phyloP scores from a whole-genome alignment of 768 basidiomycete genomes.

The Botryobasidium botryosum region DNA sequence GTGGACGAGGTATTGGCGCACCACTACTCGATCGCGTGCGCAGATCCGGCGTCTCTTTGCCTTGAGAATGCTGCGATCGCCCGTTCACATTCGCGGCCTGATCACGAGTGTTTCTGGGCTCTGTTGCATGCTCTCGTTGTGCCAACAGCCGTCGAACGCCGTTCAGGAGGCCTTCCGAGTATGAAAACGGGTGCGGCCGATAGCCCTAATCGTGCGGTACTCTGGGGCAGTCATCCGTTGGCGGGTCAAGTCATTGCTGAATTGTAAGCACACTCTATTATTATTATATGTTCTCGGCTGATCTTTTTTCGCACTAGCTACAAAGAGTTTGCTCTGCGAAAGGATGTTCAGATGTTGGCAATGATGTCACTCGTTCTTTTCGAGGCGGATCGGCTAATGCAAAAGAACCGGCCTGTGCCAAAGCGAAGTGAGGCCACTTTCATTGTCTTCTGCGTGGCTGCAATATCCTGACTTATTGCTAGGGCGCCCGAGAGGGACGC shows the following conservation, averaged over 20 bases:
- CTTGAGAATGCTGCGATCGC: slow-evolving; percentile 43
- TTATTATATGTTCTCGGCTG: background rate
- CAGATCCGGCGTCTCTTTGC: slow-evolving; percentile 33
- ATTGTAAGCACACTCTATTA: slow-evolving; percentile 11
- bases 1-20: slow-evolving; percentile 40
- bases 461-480: too few relatives aligned
- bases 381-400: slow-evolving; percentile 22
- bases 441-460: too few relatives aligned
- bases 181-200: background rate
- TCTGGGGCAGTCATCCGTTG: slow-evolving; percentile 12
- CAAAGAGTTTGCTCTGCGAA: slow-evolving; percentile 27
- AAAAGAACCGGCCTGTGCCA: too few relatives aligned
- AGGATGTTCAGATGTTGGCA: slow-evolving; percentile 68
- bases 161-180: background rate
- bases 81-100: slow-evolving; percentile 38
- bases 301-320: slow-evolving; percentile 22
- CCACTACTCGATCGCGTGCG: slow-evolving; percentile 38
- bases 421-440: slow-evolving; percentile 2
- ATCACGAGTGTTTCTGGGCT: slow-evolving; percentile 54
- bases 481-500: too few relatives aligned
- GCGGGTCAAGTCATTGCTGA: slow-evolving; percentile 10
- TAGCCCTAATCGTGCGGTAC: background rate
- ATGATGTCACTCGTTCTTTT: slow-evolving; percentile 58
- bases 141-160: background rate
- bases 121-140: slow-evolving; percentile 35